These are phyloP conservation scores for Suillus tomentosus DNA, from an alignment of 768 basidiomycete species.

Conservation along the genomic window DNA sequence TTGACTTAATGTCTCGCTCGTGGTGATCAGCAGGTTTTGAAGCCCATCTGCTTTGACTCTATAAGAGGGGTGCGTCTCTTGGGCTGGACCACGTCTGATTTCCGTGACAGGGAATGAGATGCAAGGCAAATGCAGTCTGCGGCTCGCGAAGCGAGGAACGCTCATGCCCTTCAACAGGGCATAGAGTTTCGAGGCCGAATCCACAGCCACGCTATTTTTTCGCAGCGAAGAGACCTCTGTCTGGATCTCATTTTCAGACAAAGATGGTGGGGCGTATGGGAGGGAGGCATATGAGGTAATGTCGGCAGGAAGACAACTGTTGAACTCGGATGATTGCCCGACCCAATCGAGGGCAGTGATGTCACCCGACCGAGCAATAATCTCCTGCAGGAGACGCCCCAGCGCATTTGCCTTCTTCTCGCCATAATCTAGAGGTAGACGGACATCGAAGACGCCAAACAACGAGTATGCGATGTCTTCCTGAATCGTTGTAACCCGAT, in stretches of 20 bases:
- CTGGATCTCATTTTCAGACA: neutral
- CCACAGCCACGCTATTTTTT: neutral
- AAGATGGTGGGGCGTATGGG: neutral
- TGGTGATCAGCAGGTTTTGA: neutral
- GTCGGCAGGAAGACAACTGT: neutral
- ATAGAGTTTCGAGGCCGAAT: neutral
- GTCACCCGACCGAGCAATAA: neutral
- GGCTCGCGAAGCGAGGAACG: neutral
- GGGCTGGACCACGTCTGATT: neutral
- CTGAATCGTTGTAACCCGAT: neutral
- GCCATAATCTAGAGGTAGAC: neutral
- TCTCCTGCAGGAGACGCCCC: neutral
- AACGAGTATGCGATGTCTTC: neutral
- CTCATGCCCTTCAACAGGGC: neutral
- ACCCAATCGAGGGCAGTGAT: neutral
- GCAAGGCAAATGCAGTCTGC: constrained; percentile 2
- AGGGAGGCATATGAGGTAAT: neutral
- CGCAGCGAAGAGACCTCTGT: neutral
- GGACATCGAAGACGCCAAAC: neutral
- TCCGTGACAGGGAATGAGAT: neutral
- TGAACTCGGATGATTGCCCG: neutral
- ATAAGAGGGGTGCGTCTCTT: neutral
- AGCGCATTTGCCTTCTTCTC: neutral
- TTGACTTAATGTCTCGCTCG: neutral
- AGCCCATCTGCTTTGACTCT: constrained; percentile 2